Conservation (phyloP, 1,284 basidiomycete genomes). For the Pterulicium gracile region DNA sequence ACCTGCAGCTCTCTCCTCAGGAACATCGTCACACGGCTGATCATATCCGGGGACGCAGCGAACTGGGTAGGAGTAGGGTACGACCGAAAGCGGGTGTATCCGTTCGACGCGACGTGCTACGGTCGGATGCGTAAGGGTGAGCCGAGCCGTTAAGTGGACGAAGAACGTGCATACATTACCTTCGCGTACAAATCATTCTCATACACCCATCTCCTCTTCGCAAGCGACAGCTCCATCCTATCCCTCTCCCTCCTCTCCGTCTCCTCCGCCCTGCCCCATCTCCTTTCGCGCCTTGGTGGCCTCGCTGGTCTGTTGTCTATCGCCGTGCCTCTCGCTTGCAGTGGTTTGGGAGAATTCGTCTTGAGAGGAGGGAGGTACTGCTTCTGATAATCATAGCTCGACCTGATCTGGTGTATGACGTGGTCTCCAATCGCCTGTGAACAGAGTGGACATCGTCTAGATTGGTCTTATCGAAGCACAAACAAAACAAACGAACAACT, state of each 20-base stretch:
- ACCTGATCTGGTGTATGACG: conserved; percentile 72
- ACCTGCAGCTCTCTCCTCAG: conserved; percentile 76
- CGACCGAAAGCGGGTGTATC: conserved; percentile 70
- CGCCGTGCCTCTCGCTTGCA: conserved; percentile 17
- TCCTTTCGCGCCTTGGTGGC: conserved; percentile 31
- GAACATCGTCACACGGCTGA: conserved; percentile 68
- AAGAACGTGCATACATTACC: neutral
- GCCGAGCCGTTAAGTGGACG: conserved; percentile 22
- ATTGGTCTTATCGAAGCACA: conserved; percentile 39
- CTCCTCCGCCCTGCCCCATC: conserved; percentile 45
- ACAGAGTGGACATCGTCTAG: conserved; percentile 74
- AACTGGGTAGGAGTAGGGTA: conserved; percentile 77
- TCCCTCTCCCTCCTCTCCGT: conserved; percentile 24
- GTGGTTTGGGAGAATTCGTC: conserved; percentile 33
- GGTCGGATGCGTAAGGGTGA: conserved; percentile 1
- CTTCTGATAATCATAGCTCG: conserved; percentile 71
- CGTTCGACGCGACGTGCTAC: conserved; percentile 81
- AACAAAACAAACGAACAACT: too few species aligned
- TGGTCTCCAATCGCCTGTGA: conserved; percentile 64
- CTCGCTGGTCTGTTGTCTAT: conserved; percentile 16
- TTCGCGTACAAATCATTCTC: conserved; percentile 69
- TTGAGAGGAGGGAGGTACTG: conserved; percentile 65
- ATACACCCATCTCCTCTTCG: conserved; percentile 56
- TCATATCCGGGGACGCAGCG: conserved; percentile 56
- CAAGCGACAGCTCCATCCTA: conserved; percentile 49